These are phyloP conservation scores for Raffaelea albimanens DNA, from an alignment of 2,329 filamentous ascomycete species.

Conservation along the genomic window DNA sequence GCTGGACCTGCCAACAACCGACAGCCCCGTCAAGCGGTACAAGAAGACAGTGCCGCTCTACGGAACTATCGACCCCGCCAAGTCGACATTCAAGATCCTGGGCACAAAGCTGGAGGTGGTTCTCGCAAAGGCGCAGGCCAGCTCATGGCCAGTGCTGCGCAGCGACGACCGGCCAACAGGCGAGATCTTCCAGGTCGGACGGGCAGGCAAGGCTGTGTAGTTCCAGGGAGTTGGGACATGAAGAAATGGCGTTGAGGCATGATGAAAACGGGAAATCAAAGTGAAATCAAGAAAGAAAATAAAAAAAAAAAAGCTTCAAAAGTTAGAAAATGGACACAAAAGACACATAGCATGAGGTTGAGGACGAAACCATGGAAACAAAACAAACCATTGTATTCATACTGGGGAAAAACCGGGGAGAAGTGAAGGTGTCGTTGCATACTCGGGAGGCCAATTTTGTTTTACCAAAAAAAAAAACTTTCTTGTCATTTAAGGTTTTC, in stretches of 20 bases:
- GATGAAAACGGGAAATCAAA: too few relatives aligned
- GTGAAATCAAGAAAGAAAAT: background rate
- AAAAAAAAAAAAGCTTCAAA: background rate
- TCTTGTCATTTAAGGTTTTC: too few relatives aligned
- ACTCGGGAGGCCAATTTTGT: too few relatives aligned
- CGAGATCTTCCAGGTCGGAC: conserved; percentile 84
- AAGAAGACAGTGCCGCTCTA: conserved; percentile 65
- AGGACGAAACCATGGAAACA: too few relatives aligned
- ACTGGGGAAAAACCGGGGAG: too few relatives aligned
- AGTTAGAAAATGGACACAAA: background rate
- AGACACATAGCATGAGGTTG: background rate
- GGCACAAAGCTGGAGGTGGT: conserved; percentile 83
- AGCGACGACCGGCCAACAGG: conserved; percentile 60
- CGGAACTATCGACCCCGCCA: conserved; percentile 63
- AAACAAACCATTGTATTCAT: too few relatives aligned
- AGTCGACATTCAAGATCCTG: conserved; percentile 71
- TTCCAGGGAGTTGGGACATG: background rate
- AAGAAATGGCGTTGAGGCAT: too few relatives aligned
- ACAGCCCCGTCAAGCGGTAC: conserved; percentile 70
- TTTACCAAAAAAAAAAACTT: too few relatives aligned
- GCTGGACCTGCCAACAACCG: conserved; percentile 78
- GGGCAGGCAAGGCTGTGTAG: conserved; percentile 46
- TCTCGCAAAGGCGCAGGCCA: conserved; percentile 61
- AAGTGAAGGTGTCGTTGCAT: too few relatives aligned
- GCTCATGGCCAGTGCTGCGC: conserved; percentile 76